Base-by-base conservation (phyloP, 805 yeast genomes). In the Teunomyces tritomae region DNA sequence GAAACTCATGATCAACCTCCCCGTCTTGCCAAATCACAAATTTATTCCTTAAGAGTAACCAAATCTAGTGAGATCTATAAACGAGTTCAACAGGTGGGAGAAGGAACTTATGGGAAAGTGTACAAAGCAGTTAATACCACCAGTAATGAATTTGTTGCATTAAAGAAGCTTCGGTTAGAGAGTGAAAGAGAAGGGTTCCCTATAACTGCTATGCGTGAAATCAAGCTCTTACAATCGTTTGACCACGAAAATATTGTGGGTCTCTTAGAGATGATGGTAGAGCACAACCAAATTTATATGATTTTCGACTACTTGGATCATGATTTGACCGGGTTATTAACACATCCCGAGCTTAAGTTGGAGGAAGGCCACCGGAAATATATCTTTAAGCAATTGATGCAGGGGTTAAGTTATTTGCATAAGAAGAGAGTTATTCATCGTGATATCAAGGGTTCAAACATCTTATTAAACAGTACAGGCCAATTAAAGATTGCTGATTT, bases 51-150 rank as follows among this genome's bases (percentile, higher is more conserved):
- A 2, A 63, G 62, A 48, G 53, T 61, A 4, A 50, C 45, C 1
- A 57, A 68, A 28, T 49, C 63, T 5, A 56, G 64, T 1, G 75
- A 76, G 9, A 62, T 79, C 2, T 89, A 86, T 63, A 84, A 85
- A 53, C 73, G 91, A 46, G 80, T 88, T 1, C 77, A 80, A 35
- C 98, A 94, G 62, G 98, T 94, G 4, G 99, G 99, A n/a, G 98
- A 94, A 67, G 99, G 99, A 8, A 94, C 98, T 0, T 94, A 94
- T 64, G 99, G 99, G 14, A 90, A 89, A 63, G 99, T 94, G 16
- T 90, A 87, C 70, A 89, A 90, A 61, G 96, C 97, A 0, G 74
- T 73, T 43, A 90, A 94, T 62, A 68, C 69, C 11, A 70, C 80
- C 4, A 88, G 96, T 0, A 76, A 80, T 1, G 82, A 79, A 49